Evolutionary conservation across 192 early-diverging fungal species (phyloP), one percentile per base, ranked within the genome.

Genomic region (Nowakowskiella sp.): DNA sequence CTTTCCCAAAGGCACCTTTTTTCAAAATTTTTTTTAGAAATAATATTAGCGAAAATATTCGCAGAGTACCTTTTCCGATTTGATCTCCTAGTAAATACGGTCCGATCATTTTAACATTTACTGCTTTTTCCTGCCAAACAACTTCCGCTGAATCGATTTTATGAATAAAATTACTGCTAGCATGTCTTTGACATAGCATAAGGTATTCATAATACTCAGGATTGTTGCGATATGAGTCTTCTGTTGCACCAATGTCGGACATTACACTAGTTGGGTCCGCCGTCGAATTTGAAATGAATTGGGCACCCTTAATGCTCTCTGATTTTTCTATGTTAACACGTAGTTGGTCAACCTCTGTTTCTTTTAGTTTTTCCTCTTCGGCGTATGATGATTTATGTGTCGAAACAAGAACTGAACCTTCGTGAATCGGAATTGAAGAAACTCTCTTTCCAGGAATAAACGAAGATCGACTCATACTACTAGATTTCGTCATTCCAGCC

Each of bases 191-290:
- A 9, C 49, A 60, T 19, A 76, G 64, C 52, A 76, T 58, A 13
- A 81, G 64, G 54, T 81, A 81, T 24, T 80, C 77, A 49, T 64
- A 66, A 55, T 80, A 74, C 9, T 77, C 77, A 2, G 48, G 53
- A 42, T 73, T 73, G 1, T 52, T 53, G 19, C 69, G 59, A 21
- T 62, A 57, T 1, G 43, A 30, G 10, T 67, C 53, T 16, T 56
- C 61, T 3, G 64, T 51, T 4, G 33, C 34, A 24, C 55, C 60
- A 2, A 66, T 55, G 22, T 33, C 36, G 9, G 65, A 66, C 44
- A 57, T 53, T 28, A 52, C 52, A 0, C 55, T 51, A 52, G 23
- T 13, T 3, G 26, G 34, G 60, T 7, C 29, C 22, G 25, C 43
- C 3, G 25, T n/a, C 30, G 9, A 55, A 1, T 47, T 27, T 0